phyloP scores from a whole-genome alignment of 2,329 filamentous ascomycete genomes.

The Alternaria metachromatica region DNA sequence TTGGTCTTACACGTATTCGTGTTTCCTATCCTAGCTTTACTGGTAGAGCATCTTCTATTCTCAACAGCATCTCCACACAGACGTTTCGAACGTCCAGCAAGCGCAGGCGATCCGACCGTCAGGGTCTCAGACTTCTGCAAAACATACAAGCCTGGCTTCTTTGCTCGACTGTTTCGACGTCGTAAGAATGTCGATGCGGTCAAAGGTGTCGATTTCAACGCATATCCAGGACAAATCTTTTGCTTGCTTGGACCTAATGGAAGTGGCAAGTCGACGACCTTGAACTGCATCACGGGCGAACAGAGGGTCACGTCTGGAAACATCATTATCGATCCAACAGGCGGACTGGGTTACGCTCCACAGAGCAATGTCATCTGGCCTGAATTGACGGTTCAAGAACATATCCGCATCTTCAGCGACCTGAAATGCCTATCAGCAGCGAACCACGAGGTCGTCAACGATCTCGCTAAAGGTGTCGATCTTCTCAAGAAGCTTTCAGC shows the following conservation, averaged over 20 bases:
- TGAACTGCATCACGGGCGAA: conserved; percentile 85
- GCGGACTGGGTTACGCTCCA: conserved; percentile 86
- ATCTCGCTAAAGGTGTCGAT: conserved; percentile 75
- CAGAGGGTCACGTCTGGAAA: conserved; percentile 76
- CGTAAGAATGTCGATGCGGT: conserved; percentile 78
- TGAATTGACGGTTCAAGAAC: conserved; percentile 83
- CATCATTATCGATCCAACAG: conserved; percentile 78
- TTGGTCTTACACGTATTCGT: conserved; percentile 29
- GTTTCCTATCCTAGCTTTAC: neutral
- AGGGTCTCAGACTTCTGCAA: conserved; percentile 77
- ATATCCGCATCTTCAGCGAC: conserved; percentile 81
- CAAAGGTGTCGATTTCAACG: conserved; percentile 73
- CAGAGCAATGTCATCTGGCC: conserved; percentile 97
- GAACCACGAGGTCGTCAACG: conserved; percentile 62
- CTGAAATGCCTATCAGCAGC: conserved; percentile 67
- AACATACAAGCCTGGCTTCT: conserved; percentile 59
- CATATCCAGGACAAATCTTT: conserved; percentile 80
- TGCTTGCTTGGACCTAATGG: conserved; percentile 89
- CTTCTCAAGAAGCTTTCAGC: conserved; percentile 76
- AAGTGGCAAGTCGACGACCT: conserved; percentile 86
- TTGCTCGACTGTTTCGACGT: conserved; percentile 55
- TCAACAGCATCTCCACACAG: neutral
- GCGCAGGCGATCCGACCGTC: conserved; percentile 34
- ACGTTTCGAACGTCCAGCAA: neutral
- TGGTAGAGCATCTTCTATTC: neutral